Evolutionary conservation across 23 red algal genomes (phyloP), one percentile per base, ranked within the genome.

Genomic region (Gracilaria domingensis): DNA sequence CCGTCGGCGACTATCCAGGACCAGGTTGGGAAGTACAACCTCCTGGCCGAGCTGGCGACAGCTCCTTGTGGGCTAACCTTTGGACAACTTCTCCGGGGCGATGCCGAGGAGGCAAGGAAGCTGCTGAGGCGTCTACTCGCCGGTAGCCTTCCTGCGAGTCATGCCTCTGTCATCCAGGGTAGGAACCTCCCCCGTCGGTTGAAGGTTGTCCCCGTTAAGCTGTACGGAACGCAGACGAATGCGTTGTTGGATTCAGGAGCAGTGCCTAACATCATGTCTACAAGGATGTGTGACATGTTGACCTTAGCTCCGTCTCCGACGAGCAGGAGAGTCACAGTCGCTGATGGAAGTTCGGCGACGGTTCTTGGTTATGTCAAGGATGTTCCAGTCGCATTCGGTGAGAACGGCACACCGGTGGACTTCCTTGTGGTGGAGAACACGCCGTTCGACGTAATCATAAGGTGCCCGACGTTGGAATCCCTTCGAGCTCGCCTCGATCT

Each of bases 241-340:
- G 58, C 51, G 6, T 42, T 83, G 16, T 39, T 83, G 28, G 80
- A 83, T 36, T 83, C 80, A 64, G 80, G 80, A 4, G 80, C 53
- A 16, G 80, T 83, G 9, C 51, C 50, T 32, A 83, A 32, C 28
- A n/a, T n/a, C n/a, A n/a, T n/a, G n/a, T n/a, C n/a, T n/a, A n/a
- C n/a, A n/a, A n/a, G n/a, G n/a, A n/a, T 81, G 17, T 9, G 33
- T 23, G 3, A 57, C 30, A 6, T 83, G 8, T 13, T 44, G 40
- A 64, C 57, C 3, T 36, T 83, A n/a, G 23, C 9, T 14, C 55
- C 23, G 45, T 48, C 45, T 5, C 33, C 77, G 5, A 56, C 21
- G 37, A 81, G 18, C 20, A 81, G 77, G 28, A 55, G 77, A 53
- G 34, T 81, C 39, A 54, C 77, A 5, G 53, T 81, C 1, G 37